Conservation (phyloP, 306 rosid species). For the Pueraria montana region DNA sequence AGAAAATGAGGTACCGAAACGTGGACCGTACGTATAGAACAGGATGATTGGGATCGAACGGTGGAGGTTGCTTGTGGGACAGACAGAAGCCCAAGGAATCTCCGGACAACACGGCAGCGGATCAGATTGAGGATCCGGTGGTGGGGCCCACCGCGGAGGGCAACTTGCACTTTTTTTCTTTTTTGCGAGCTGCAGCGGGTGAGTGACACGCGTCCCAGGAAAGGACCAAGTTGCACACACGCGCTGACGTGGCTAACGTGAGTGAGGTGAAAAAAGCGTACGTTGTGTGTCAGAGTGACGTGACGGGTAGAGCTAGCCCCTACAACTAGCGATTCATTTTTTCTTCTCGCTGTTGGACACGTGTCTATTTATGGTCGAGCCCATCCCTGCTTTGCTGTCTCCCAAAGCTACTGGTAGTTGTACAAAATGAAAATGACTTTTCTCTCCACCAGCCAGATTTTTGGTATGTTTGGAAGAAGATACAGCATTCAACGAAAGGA, state of each 20-base stretch:
- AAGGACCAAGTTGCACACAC: conserved; percentile 33
- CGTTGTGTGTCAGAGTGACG: conserved; percentile 42
- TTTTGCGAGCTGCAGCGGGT: not conserved
- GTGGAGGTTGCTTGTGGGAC: not conserved
- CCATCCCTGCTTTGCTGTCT: not conserved
- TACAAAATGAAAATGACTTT: too few relatives aligned
- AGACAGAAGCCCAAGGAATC: conserved; percentile 45
- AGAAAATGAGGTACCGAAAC: not conserved
- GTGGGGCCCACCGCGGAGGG: conserved; percentile 1
- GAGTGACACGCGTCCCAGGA: conserved; percentile 49
- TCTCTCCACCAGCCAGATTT: too few relatives aligned
- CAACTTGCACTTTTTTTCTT: conserved; percentile 36
- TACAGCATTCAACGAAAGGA: too few relatives aligned
- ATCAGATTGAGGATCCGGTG: conserved; percentile 19
- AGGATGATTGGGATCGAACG: conserved; percentile 43
- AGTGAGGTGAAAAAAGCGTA: conserved; percentile 33
- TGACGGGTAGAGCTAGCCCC: conserved; percentile 9
- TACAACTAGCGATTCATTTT: not conserved
- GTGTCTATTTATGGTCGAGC: not conserved
- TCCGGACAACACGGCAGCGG: conserved; percentile 45
- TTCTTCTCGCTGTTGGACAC: not conserved
- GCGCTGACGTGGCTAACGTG: conserved; percentile 46
- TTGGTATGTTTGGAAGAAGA: too few relatives aligned
- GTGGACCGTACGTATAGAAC: too few relatives aligned
- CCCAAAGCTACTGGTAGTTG: not conserved